Conservation (phyloP, 495 filamentous ascomycete species). For the Tetracladium setigerum region DNA sequence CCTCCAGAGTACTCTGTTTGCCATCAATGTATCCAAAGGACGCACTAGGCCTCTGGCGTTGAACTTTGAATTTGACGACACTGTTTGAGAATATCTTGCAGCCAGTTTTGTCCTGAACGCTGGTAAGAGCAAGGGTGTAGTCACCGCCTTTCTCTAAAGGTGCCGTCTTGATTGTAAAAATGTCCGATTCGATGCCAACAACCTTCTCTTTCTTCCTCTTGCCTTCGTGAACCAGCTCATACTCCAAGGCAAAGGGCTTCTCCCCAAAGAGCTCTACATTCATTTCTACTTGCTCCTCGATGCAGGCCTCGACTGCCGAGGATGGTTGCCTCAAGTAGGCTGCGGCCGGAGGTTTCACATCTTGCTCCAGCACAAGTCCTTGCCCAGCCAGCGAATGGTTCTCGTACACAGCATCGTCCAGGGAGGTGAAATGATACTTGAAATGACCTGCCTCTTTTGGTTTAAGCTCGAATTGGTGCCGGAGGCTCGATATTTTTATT, state of each 20-base stretch:
- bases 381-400: constrained; percentile 44
- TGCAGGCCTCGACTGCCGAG: constrained; percentile 56
- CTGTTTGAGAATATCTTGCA: constrained; percentile 80
- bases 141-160: constrained; percentile 73
- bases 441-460: constrained; percentile 76
- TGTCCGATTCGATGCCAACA: constrained; percentile 49
- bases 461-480: constrained; percentile 77
- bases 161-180: constrained; percentile 65
- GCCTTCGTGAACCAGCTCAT: constrained; percentile 86
- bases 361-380: constrained; percentile 64
- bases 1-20: constrained; percentile 58
- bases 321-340: constrained; percentile 54
- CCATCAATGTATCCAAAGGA: constrained; percentile 77
- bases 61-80: constrained; percentile 73
- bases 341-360: constrained; percentile 84
- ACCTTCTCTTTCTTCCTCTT: constrained; percentile 63
- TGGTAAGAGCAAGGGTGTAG: constrained; percentile 74
- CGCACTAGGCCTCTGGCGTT: constrained; percentile 76
- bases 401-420: constrained; percentile 76
- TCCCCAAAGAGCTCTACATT: constrained; percentile 72
- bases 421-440: constrained; percentile 71
- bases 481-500: constrained; percentile 44
- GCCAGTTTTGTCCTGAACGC: constrained; percentile 74
- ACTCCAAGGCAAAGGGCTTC: constrained; percentile 80
- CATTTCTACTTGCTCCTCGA: constrained; percentile 69